Base-by-base conservation (phyloP, 805 yeast species). In the Kazachstania viticola region DNA sequence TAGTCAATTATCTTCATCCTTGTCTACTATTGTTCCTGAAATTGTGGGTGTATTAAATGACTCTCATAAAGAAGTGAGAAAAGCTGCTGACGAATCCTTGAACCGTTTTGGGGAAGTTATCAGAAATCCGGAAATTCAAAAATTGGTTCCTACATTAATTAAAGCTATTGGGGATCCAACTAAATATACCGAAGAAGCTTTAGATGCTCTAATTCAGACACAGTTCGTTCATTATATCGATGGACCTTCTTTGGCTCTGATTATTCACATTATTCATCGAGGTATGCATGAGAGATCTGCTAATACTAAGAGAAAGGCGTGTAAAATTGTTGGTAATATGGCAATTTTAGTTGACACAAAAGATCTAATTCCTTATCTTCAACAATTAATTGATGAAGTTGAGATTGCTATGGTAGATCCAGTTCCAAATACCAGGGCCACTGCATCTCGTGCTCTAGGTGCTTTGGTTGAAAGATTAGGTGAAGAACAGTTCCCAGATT, bases 321-420 rank as follows among this genome's bases (percentile, higher is more conserved):
- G 97, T 57, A 96, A 91, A 59, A 88, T 91, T 64, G 96, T 91
- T 19, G 99, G 99, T 40, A 91, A 91, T 51, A 91, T 91, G 97
- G 85, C 97, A 2, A 84, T 91, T 53, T 66, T 91, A 47, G 95
- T 94, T 13, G 97, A 88, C 47, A 67, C 83, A 13, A 73, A 71
- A 44, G 98, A 91, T 54, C 65, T 91, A 38, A 58, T 73, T 31
- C 96, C 95, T 17, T 91, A 91, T 58, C 63, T 91, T 47, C 70
- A 75, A 15, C 72, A 75, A 27, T 65, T 91, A 44, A 78, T 88
- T 27, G 67, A 74, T 9, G 95, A 85, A 45, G 70, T 91, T 38
- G 94, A 91, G 55, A 66, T 71, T 27, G 94, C 97, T 5, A 88
- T 91, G 94, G 95, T 93, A 31, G 99, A 91, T 46, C 98, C 98